Conservation (phyloP, 1,284 basidiomycete genomes). For the Apiotrichum mycotoxinovorans region DNA sequence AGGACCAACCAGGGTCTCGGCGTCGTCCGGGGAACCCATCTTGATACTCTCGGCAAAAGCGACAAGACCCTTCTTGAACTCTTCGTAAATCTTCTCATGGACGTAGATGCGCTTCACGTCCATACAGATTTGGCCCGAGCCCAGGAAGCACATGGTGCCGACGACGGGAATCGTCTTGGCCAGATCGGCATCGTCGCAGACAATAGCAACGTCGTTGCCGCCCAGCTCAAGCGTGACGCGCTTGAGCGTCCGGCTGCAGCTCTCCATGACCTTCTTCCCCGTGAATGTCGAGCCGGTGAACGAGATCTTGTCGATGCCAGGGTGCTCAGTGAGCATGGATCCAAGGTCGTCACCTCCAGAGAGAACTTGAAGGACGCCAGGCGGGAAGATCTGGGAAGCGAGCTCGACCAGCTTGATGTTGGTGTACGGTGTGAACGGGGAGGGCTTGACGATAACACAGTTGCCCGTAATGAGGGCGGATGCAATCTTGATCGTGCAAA, state of each 20-base stretch:
- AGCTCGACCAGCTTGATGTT: constrained; percentile 77
- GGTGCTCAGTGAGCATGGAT: constrained; percentile 44
- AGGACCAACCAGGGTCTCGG: constrained; percentile 80
- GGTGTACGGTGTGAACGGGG: constrained; percentile 92
- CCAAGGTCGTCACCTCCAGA: constrained; percentile 54
- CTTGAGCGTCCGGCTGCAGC: constrained; percentile 83
- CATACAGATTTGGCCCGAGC: constrained; percentile 74
- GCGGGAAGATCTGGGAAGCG: constrained; percentile 71
- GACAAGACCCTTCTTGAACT: constrained; percentile 41
- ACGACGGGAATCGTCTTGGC: constrained; percentile 87
- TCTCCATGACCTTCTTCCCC: constrained; percentile 79
- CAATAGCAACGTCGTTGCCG: constrained; percentile 51
- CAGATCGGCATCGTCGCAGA: constrained; percentile 94
- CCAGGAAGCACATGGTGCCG: constrained; percentile 83
- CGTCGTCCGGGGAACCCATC: constrained; percentile 80
- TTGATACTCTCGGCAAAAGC: constrained; percentile 73
- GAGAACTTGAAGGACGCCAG: constrained; percentile 91
- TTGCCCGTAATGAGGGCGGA: constrained; percentile 83
- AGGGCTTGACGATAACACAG: constrained; percentile 90
- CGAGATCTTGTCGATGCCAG: constrained; percentile 64
- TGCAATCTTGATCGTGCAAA: constrained; percentile 59
- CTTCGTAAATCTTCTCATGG: constrained; percentile 46
- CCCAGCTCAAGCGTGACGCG: constrained; percentile 74
- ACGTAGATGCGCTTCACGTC: constrained; percentile 44
- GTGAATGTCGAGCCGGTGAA: constrained; percentile 90